Evolutionary conservation across 208 protist species (phyloP).

Genomic region (Acanthamoeba culbertsoni): DNA sequence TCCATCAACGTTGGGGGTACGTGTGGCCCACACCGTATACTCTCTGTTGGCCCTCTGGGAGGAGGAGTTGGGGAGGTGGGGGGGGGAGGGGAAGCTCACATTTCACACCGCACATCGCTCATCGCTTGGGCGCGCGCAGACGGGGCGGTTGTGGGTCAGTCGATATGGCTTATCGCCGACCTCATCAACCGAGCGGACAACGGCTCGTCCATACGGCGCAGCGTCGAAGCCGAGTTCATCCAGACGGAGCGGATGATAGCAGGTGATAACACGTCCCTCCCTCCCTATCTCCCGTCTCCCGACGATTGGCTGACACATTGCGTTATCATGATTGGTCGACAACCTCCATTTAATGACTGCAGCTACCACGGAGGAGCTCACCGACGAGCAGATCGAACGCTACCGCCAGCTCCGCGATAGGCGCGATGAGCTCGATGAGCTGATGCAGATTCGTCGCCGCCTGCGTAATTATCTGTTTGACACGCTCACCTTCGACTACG

Average conservation of each 20-base stretch:
- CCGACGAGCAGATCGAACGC: background rate
- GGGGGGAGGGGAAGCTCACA: too few species aligned
- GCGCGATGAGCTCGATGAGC: background rate
- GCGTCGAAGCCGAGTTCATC: background rate
- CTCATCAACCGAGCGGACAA: background rate
- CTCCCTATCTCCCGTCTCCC: too few species aligned
- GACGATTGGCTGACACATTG: background rate
- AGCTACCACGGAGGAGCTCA: background rate
- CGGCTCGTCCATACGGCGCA: background rate
- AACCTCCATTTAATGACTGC: too few species aligned
- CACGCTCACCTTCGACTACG: background rate
- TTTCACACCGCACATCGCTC: too few species aligned
- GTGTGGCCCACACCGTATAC: too few species aligned
- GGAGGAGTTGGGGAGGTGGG: too few species aligned
- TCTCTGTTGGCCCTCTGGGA: too few species aligned
- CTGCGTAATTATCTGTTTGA: background rate
- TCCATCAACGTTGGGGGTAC: background rate
- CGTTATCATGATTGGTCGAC: background rate
- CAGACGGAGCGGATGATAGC: background rate
- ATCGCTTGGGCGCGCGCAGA: too few species aligned
- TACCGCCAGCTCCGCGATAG: background rate
- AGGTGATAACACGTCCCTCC: too few species aligned
- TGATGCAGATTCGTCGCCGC: background rate
- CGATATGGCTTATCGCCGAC: background rate
- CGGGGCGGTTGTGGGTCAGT: background rate